phyloP scores from a whole-genome alignment of 768 basidiomycete genomes.

The Kwoniella pini region DNA sequence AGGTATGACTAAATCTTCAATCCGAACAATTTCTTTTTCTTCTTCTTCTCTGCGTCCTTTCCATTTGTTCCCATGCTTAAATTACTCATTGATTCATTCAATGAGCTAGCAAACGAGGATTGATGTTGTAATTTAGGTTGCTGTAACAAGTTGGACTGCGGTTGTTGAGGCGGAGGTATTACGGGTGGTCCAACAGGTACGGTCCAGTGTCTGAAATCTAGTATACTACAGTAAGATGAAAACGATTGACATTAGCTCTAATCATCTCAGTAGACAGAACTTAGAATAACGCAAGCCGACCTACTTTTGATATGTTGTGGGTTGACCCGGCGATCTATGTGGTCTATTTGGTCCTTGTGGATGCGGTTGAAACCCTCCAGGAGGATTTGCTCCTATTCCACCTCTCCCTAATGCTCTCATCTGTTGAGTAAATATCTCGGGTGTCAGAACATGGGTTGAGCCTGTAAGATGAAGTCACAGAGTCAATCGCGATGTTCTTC shows the following conservation, averaged over 20 bases:
- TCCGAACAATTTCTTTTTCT: constrained; percentile 47
- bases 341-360: constrained; percentile 42
- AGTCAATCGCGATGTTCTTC: too few relatives aligned
- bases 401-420: constrained; percentile 80
- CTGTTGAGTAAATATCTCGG: constrained; percentile 80
- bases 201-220: constrained; percentile 53
- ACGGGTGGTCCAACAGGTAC: constrained; percentile 52
- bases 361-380: constrained; percentile 48
- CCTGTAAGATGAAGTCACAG: too few relatives aligned
- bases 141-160: background rate
- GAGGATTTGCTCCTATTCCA: constrained; percentile 68
- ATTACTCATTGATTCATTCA: constrained; percentile 27
- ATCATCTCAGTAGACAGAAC: too few relatives aligned
- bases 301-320: constrained; percentile 45
- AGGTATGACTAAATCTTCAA: constrained; percentile 18
- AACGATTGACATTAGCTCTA: too few relatives aligned
- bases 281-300: too few relatives aligned
- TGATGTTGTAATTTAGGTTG: constrained; percentile 21
- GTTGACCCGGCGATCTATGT: constrained; percentile 33
- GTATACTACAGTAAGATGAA: constrained; percentile 31
- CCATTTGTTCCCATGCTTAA: constrained; percentile 26
- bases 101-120: constrained; percentile 19
- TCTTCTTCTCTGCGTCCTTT: constrained; percentile 33
- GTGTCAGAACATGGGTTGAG: constrained; percentile 83
- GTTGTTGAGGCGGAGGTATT: constrained; percentile 35